These are phyloP conservation scores for Trichomonas gallinae DNA, from an alignment of 208 protist genomes.

Conservation along the genomic window DNA sequence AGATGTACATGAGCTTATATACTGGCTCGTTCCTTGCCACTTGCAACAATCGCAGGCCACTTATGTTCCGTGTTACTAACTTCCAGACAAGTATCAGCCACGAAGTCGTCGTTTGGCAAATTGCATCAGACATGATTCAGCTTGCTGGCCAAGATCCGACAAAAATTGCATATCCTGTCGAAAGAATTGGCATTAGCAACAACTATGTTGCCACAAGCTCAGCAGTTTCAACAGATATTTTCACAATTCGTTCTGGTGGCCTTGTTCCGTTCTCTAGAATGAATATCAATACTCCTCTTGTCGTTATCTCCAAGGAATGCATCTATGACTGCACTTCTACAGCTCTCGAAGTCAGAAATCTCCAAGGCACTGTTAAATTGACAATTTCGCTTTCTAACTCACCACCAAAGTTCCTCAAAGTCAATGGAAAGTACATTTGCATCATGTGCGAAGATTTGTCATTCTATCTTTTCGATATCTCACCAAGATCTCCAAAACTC, in stretches of 20 bases:
- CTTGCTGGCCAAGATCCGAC: neutral
- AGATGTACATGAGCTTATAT: neutral
- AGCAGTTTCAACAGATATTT: neutral
- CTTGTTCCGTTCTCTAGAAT: neutral
- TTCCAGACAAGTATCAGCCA: neutral
- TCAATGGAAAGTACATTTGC: neutral
- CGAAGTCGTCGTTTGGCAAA: neutral
- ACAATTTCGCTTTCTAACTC: neutral
- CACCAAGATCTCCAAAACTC: neutral
- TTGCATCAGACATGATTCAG: neutral
- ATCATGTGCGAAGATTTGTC: neutral
- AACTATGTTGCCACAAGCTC: neutral
- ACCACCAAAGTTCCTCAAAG: neutral
- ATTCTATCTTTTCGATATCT: neutral
- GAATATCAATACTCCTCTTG: neutral
- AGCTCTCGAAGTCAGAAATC: neutral
- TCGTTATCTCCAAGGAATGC: neutral
- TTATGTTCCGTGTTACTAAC: neutral
- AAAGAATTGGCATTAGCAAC: neutral
- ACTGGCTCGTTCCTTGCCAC: neutral
- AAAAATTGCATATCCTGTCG: slow-evolving; percentile 1
- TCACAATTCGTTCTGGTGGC: neutral
- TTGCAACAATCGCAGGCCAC: neutral
- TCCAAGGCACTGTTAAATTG: neutral
- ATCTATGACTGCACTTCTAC: neutral